Base-by-base conservation (phyloP, 1,284 basidiomycete genomes). In the Heterobasidion occidentale region DNA sequence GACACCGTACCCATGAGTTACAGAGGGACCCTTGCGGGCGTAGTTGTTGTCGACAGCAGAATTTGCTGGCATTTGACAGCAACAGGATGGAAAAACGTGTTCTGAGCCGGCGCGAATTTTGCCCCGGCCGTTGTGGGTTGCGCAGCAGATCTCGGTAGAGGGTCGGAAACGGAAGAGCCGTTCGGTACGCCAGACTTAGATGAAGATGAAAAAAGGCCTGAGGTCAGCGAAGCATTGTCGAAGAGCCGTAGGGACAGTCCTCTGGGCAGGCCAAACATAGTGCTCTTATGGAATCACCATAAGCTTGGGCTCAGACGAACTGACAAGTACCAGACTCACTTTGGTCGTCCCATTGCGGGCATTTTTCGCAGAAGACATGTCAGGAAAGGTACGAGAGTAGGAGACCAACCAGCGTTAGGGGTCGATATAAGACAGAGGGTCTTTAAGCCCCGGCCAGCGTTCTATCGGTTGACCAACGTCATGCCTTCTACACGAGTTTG, bases 1-100 rank as follows among this genome's bases (percentile, higher is more conserved):
- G 58, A 82, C 78, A 54, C 59, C 63, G 54, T 68, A 42, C 12
- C 38, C 38, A n/a, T n/a, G 38, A 42, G 38, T 12, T 11, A 3
- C n/a, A 11, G 38, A 11, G 3, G 59, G 44, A 15, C 20, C 53
- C 48, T 61, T 61, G 44, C 58, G 60, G 19, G 56, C 57, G 50
- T 58, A 53, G 9, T 59, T 47, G 4, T 33, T 52, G 49, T 60
- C 56, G 36, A 58, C 50, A 6, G 50, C 42, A n/a, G 53, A 58
- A 36, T 45, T 46, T n/a, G 17, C 19, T 17, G 15, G 53, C 14
- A 19, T 35, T n/a, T 48, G 54, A 15, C 20, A 17, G 20, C 42
- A n/a, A 19, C 36, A 48, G 20, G 45, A 47, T 48, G 6, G 55
- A 51, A 56, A 51, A 38, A 27, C 36, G 36, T 36, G 52, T 36